Evolutionary conservation across 495 filamentous ascomycete genomes (phyloP), one percentile per base, ranked within the genome.

Genomic region (Immersiella caudata): DNA sequence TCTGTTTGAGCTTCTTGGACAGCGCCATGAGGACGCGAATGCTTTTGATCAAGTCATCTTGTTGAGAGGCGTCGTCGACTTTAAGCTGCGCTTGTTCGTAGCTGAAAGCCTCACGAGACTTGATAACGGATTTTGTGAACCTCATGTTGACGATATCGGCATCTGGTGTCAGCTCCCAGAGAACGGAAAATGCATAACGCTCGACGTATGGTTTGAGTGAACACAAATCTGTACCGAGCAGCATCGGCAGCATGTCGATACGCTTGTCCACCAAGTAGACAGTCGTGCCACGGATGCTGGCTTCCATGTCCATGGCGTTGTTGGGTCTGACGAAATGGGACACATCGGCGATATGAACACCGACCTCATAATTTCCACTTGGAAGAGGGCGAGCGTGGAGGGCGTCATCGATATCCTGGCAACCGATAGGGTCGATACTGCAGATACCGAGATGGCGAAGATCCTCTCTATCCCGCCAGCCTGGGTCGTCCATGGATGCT

Each of bases 201-300:
- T 98, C 95, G 27, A 99, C 93, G 73, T 97, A 96, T 5, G 96
- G 96, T 73, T 98, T 98, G 36, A 99, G 84, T 11, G 95, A 99
- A 80, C 95, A 99, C 2, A 99, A 82, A 69, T 99, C 95, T 1
- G 95, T 99, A 33, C 95, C 95, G 18, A 99, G 86, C 25, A 99
- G 87, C 85, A 91, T 92, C 20, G 96, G 96, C 75, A 99, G 84
- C 96, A 99, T 99, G 80, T 99, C 95, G 70, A 99, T 98, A 70
- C 95, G 93, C 81, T 98, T 99, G 79, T 99, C 95, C 1, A 99
- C 96, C 25, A 99, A 83, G 72, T 99, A 99, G 29, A 99, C 95
- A 0, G 96, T 98, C 3, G 95, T 98, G 67, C 94, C 95, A 74
- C 95, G 89, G 66, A 93, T 86, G 73, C 92, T 93, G 1, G 95